Percentiles rank a stretch among this genome's conserved stretches.
These are phyloP conservation scores for Fusarium haematococcum DNA, from an alignment of 2,329 filamentous ascomycete genomes.

Conservation along the genomic window DNA sequence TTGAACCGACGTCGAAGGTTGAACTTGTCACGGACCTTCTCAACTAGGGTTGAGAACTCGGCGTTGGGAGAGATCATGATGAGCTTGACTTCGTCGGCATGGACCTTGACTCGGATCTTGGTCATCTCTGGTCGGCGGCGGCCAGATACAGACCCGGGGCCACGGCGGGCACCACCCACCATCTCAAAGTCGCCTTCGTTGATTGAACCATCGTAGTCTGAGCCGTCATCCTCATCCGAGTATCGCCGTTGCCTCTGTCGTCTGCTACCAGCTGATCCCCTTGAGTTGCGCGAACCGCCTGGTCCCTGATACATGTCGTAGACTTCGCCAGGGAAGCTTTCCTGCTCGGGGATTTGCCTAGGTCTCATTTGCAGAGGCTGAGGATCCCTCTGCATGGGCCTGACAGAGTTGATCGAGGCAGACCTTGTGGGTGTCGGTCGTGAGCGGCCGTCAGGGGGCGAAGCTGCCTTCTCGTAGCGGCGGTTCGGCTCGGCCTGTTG, in stretches of 20 bases:
- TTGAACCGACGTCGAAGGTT: slow-evolving; percentile 82
- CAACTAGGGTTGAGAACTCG: slow-evolving; percentile 81
- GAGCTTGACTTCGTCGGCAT: slow-evolving; percentile 90
- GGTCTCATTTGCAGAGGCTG: slow-evolving; percentile 46
- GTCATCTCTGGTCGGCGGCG: slow-evolving; percentile 74
- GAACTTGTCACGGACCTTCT: slow-evolving; percentile 87
- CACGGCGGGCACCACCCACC: slow-evolving; percentile 66
- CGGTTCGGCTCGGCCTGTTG: slow-evolving; percentile 63
- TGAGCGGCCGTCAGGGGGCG: slow-evolving; percentile 54
- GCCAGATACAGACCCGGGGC: slow-evolving; percentile 59
- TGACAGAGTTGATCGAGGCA: slow-evolving; percentile 59
- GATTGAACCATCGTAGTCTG: slow-evolving; percentile 73
- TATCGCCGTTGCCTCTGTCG: slow-evolving; percentile 67
- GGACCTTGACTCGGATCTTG: slow-evolving; percentile 91
- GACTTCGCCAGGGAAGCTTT: slow-evolving; percentile 76
- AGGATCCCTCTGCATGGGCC: slow-evolving; percentile 56
- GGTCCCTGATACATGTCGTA: slow-evolving; percentile 71
- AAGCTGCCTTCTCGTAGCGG: slow-evolving; percentile 67
- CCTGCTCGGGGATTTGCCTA: slow-evolving; percentile 60
- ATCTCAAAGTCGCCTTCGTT: slow-evolving; percentile 87
- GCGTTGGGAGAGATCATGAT: slow-evolving; percentile 83
- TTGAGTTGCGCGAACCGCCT: slow-evolving; percentile 50
- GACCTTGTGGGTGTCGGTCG: slow-evolving; percentile 53
- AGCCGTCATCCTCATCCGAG: slow-evolving; percentile 85
- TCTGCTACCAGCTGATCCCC: slow-evolving; percentile 49